Conservation (phyloP, 2,329 filamentous ascomycete genomes). For the Chalara sp. region DNA sequence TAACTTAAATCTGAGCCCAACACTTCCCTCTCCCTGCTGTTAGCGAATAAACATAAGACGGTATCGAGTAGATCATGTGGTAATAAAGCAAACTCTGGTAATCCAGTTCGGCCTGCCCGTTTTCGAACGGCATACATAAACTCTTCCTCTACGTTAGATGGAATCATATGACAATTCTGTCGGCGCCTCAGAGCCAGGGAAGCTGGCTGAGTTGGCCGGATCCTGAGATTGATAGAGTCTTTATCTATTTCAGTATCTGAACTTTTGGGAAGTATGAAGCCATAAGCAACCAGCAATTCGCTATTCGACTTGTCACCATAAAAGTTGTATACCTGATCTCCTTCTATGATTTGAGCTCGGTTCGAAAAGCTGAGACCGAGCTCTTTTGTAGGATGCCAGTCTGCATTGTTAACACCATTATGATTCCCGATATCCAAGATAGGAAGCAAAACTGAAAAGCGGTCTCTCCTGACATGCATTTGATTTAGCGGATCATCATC, state of each 20-base stretch:
- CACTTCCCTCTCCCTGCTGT: slow-evolving; percentile 2
- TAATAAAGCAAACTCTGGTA: slow-evolving; percentile 10
- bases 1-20: too few relatives aligned
- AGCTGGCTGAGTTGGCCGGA: slow-evolving; percentile 12
- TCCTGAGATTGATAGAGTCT: slow-evolving; percentile 27
- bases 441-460: slow-evolving; percentile 56
- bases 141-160: slow-evolving; percentile 12
- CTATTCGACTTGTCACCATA: slow-evolving; percentile 73
- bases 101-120: background rate
- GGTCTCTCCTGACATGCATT: slow-evolving; percentile 17
- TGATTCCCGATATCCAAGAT: slow-evolving; percentile 70
- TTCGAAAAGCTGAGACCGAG: slow-evolving; percentile 32
- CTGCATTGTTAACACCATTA: slow-evolving; percentile 49
- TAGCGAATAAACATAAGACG: slow-evolving; percentile 21
- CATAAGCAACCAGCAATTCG: slow-evolving; percentile 59
- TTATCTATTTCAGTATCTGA: slow-evolving; percentile 15
- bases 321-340: slow-evolving; percentile 58
- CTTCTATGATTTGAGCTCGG: slow-evolving; percentile 37
- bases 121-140: slow-evolving; percentile 19
- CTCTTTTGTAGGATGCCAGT: slow-evolving; percentile 48
- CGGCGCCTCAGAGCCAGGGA: slow-evolving; percentile 13
- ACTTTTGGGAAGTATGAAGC: slow-evolving; percentile 47
- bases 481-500: background rate
- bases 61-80: slow-evolving; percentile 22
- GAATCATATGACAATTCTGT: slow-evolving; percentile 14